Conservation (phyloP, 169 alveolate species). For the Cryptosporidium ubiquitum region DNA sequence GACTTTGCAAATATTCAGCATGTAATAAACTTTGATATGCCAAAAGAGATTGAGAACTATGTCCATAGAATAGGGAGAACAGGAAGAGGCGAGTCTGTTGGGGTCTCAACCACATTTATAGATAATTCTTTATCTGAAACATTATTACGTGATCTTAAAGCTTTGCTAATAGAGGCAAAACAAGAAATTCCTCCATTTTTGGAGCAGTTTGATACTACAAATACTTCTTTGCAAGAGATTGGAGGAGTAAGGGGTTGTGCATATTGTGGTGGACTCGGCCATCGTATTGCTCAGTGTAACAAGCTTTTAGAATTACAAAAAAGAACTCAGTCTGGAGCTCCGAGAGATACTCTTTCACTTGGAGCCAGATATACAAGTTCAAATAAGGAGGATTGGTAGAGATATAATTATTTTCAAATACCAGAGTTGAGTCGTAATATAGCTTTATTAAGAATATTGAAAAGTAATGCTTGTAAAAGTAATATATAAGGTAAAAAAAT, state of each 20-base stretch:
- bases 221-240: conserved; percentile 80
- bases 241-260: conserved; percentile 94
- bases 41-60: conserved; percentile 96
- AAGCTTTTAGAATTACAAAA: conserved; percentile 82
- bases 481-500: neutral
- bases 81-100: conserved; percentile 97
- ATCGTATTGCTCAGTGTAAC: conserved; percentile 90
- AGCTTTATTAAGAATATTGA: neutral
- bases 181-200: conserved; percentile 89
- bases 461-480: neutral
- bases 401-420: neutral
- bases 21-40: conserved; percentile 99
- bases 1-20: conserved; percentile 96
- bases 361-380: conserved; percentile 63
- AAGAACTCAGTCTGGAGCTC: conserved; percentile 56
- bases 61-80: conserved; percentile 99
- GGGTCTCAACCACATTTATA: conserved; percentile 94
- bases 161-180: conserved; percentile 90
- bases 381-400: conserved; percentile 64
- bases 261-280: conserved; percentile 93
- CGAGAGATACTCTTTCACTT: conserved; percentile 58
- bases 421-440: neutral
- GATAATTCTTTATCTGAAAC: conserved; percentile 85
- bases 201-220: conserved; percentile 84
- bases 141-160: conserved; percentile 87